Evolutionary conservation across 495 filamentous ascomycete genomes (phyloP), one percentile per base, ranked within the genome.

Genomic region (Aspergillus ostianus): DNA sequence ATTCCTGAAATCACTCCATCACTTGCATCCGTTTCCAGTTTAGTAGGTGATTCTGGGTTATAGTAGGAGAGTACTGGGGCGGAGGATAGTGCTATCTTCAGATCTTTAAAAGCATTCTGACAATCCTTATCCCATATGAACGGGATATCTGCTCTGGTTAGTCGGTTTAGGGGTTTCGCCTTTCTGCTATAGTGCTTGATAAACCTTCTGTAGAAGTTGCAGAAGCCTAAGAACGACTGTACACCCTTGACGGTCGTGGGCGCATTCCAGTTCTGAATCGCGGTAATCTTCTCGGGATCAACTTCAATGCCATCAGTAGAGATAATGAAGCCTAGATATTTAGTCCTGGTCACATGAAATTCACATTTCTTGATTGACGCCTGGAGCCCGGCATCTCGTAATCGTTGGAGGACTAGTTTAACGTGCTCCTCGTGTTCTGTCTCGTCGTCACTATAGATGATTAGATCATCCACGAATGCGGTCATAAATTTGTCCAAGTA

Each of bases 271-370:
- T 46, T 46, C 18, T 3, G 13, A 46, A 46, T 46, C 6, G 6
- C 18, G 2, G 13, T 3, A 46, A 46, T 46, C 44, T 46, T 46
- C 18, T 46, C 6, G 3, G 18, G 6, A 46, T 46, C 44, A 15
- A 18, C 5, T 6, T 46, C 13, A 6, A 46, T 46, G 13, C 44
- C 18, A 6, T 46, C 18, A 2, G 18, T 46, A 46, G 5, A 46
- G 44, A 46, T 46, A 46, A 46, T 46, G 6, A 46, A 46, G 3
- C 44, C n/a, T 30, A 32, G 12, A 27, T 29, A 53, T 6, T 53
- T 53, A 1, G 30, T 53, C 17, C 30, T 53, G 3, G 27, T 53
- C 10, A 53, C 30, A 18, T 53, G 27, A 30, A 53, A 53, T n/a
- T 53, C n/a, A 53, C 30, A 53, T 18, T 53, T 53, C 15, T 53